Base-by-base conservation (phyloP, 371 early-diverging fungal species). In the Mortierella sp. region DNA sequence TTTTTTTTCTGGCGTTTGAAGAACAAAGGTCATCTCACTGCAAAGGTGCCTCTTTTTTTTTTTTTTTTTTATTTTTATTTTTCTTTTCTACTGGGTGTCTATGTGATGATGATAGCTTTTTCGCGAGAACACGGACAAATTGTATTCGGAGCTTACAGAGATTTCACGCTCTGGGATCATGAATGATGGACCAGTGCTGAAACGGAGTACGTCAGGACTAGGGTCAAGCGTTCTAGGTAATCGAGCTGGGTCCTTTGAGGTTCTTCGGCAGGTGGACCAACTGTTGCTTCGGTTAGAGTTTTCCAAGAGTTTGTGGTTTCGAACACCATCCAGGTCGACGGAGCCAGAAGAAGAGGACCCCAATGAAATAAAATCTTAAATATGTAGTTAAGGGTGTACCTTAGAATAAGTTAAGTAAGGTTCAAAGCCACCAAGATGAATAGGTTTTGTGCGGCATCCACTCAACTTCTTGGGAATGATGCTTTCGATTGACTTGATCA, bases 261-360 rank as follows among this genome's bases (percentile, higher is more conserved):
- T 76, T 9, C 85, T 79, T 51, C 82, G 85, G 2, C 81, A 84
- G 63, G 59, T 92, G 46, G 90, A 91, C 72, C 84, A 85, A 45
- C 70, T 93, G 47, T 74, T 92, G 19, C 73, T 90, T 61, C 84
- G 91, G 45, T 75, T 92, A n/a, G 93, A 93, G 67, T 90, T 86
- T 72, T 91, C 90, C 62, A 87, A 87, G 58, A 63, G 62, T 5
- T 37, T 58, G 21, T 72, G 79, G 70, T 72, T 73, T n/a, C 53
- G 23, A 23, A n/a, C n/a, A 62, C 46, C 23, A 16, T 16, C 37
- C 29, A 18, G 57, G 30, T 29, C 28, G 26, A 4, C 16, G 46
- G 46, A 9, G 16, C 50, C 16, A 21, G 21, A 50, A 2, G 50
- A 50, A 14, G 50, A 46, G 46, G 46, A 9, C 11, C 46, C 9